Base-by-base conservation (phyloP, 345 rosid species). In the Aegle marmelos region DNA sequence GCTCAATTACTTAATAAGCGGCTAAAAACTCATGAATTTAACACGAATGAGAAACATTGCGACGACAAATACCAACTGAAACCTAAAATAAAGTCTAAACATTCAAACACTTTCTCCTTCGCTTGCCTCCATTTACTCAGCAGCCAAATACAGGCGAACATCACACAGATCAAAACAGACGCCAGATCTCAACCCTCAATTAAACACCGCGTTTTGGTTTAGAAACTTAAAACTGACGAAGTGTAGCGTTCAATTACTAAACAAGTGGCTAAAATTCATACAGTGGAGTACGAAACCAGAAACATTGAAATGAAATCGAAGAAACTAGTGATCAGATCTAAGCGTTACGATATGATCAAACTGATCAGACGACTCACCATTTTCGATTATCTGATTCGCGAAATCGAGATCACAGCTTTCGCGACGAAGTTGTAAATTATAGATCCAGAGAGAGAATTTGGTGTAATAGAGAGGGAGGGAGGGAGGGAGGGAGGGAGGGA, bases 111-210 rank as follows among this genome's bases (percentile, higher is more conserved):
- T 50, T n/a, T 19, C 33, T 19, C 34, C 24, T 24, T 9, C 33
- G 65, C 63, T 64, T 74, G 30, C 30, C 62, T 31, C 31, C 61
- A 54, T 39, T 60, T n/a, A 34, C 64, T 34, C n/a, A 31, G 34
- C 53, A 72, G 16, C 65, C n/a, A 72, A 72, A 57, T 65, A 57
- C 33, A 25, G 50, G 5, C 22, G 50, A 39, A 34, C 28, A 57
- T 57, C 62, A 75, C 50, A 45, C 39, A 63, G 78, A 50, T 76
- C 65, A 63, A 25, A 67, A 53, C 54, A 54, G 68, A 56, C 65
- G 36, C 37, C 73, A 76, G 79, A 67, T 76, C 79, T 67, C 65
- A 63, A 73, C 50, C 34, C n/a, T 73, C n/a, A 73, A 76, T 67
- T 76, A 39, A 63, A n/a, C 8, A 50, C 39, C 2, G 61, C 70